Evolutionary conservation across 805 yeast genomes (phyloP).

Genomic region (Suhomyces vadensis): DNA sequence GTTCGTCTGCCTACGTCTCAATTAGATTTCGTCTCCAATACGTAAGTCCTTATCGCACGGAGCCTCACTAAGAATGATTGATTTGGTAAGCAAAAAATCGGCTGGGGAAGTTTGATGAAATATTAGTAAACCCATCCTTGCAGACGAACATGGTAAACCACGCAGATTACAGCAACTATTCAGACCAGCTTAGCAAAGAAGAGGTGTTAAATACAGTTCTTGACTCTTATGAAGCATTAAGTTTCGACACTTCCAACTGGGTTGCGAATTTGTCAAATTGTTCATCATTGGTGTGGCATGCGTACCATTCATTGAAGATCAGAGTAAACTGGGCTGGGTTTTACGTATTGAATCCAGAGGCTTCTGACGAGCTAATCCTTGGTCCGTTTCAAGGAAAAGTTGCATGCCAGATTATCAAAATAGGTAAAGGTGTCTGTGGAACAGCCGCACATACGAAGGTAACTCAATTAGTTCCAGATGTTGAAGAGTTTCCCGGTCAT

Average conservation of each 20-base stretch:
- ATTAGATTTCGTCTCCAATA: too few species aligned
- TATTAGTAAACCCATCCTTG: too few species aligned
- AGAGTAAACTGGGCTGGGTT: constrained; percentile 94
- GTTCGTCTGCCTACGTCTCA: too few species aligned
- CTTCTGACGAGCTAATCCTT: constrained; percentile 53
- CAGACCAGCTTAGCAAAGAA: constrained; percentile 34
- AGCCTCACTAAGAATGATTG: too few species aligned
- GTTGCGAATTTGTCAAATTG: constrained; percentile 87
- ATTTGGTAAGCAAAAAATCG: constrained; percentile 2
- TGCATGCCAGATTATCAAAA: constrained; percentile 80
- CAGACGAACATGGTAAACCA: constrained; percentile 46
- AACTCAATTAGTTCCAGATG: constrained; percentile 80
- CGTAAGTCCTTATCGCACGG: not conserved
- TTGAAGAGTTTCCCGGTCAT: constrained; percentile 81
- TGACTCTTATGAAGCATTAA: constrained; percentile 64
- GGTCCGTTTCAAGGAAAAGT: constrained; percentile 98
- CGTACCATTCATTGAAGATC: constrained; percentile 60
- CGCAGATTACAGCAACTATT: constrained; percentile 71
- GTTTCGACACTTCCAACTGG: constrained; percentile 72
- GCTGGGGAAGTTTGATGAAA: too few species aligned
- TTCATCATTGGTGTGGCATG: constrained; percentile 85
- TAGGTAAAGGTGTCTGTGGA: constrained; percentile 93
- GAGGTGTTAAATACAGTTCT: constrained; percentile 62
- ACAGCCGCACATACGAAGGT: constrained; percentile 58
- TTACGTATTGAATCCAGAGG: constrained; percentile 53